Evolutionary conservation across 2,329 filamentous ascomycete genomes (phyloP).

Genomic region (Cladosporium halotolerans): DNA sequence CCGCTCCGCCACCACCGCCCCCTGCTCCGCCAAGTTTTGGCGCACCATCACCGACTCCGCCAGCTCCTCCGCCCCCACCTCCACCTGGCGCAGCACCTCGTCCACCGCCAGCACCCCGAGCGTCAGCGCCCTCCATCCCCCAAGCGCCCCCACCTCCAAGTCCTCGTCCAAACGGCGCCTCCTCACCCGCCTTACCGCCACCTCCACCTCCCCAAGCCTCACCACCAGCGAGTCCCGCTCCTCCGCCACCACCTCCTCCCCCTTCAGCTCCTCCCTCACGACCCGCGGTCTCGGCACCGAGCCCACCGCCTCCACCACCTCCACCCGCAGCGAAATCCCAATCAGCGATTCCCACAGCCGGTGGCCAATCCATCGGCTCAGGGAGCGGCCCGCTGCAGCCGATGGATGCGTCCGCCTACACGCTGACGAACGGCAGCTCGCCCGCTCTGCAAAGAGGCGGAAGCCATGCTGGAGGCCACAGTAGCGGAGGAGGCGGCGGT

Average conservation of each 20-base stretch:
- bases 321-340: constrained; percentile 11
- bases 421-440: constrained; percentile 9
- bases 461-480: background rate
- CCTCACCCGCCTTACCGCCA: constrained; percentile 43
- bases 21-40: constrained; percentile 26
- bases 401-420: constrained; percentile 11
- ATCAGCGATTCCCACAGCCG: constrained; percentile 24
- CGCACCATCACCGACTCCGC: constrained; percentile 26
- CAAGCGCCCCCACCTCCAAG: constrained; percentile 24
- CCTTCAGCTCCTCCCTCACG: constrained; percentile 19
- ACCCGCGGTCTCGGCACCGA: constrained; percentile 30
- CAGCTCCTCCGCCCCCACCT: constrained; percentile 37
- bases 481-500: background rate
- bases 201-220: constrained; percentile 17
- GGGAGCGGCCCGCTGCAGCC: constrained; percentile 4
- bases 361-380: constrained; percentile 14
- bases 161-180: constrained; percentile 32
- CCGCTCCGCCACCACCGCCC: constrained; percentile 31
- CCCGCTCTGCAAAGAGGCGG: background rate
- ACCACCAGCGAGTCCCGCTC: constrained; percentile 31
- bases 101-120: constrained; percentile 28
- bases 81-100: constrained; percentile 36
- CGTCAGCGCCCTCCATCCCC: constrained; percentile 23
- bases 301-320: constrained; percentile 16
- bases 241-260: constrained; percentile 35